Evolutionary conservation across 2,329 filamentous ascomycete species (phyloP).

Genomic region (Fusarium annulatum): DNA sequence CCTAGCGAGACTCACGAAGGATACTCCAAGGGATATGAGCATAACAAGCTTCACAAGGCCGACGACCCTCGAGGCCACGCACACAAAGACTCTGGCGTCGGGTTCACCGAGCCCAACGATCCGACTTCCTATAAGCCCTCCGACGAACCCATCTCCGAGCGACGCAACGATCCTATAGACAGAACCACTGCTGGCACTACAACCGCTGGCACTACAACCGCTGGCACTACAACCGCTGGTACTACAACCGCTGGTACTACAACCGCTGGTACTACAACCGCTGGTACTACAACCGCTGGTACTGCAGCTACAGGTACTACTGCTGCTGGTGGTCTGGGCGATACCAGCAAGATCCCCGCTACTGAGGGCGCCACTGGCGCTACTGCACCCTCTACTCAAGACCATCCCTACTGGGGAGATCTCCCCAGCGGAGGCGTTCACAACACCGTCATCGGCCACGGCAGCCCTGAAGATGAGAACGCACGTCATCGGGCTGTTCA

Average conservation of each 20-base stretch:
- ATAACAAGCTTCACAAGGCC: constrained; percentile 38
- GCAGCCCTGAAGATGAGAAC: constrained; percentile 20
- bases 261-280: neutral
- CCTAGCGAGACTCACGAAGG: constrained; percentile 4
- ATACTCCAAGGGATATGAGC: constrained; percentile 18
- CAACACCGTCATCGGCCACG: constrained; percentile 24
- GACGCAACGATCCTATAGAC: neutral
- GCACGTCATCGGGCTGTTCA: constrained; percentile 12
- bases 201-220: neutral
- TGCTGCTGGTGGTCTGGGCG: neutral
- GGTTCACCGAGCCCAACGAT: constrained; percentile 9
- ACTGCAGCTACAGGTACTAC: neutral
- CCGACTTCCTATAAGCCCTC: neutral
- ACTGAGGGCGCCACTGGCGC: neutral
- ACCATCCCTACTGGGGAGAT: constrained; percentile 39
- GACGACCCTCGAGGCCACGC: constrained; percentile 34
- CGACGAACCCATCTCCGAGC: constrained; percentile 3
- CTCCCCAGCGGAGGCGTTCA: constrained; percentile 21
- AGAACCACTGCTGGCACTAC: neutral
- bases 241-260: neutral
- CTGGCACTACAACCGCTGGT: neutral
- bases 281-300: neutral
- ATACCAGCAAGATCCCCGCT: neutral
- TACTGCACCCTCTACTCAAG: constrained; percentile 2
- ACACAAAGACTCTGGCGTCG: constrained; percentile 29